These are phyloP conservation scores for Aspergillus sp. DNA, from an alignment of 2,329 filamentous ascomycete species.

Conservation along the genomic window DNA sequence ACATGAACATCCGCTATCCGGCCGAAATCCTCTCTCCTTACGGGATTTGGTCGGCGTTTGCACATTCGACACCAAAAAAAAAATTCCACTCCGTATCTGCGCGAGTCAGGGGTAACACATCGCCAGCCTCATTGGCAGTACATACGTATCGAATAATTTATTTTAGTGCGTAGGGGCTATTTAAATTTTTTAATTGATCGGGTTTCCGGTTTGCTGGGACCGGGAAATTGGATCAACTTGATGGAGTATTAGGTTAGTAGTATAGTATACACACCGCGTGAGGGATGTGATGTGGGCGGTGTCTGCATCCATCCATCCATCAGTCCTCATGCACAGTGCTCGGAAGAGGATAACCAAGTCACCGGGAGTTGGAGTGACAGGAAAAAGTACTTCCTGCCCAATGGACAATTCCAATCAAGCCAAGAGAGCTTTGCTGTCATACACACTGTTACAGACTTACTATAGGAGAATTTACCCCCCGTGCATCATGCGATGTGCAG, in stretches of 20 bases:
- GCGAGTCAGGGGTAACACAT: neutral
- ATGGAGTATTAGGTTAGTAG: neutral
- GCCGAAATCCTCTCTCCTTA: neutral
- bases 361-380: neutral
- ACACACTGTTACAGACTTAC: too few species aligned
- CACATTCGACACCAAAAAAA: neutral
- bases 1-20: neutral
- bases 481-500: neutral
- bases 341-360: neutral
- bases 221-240: neutral
- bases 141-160: too few species aligned
- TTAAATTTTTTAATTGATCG: neutral
- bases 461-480: neutral
- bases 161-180: neutral
- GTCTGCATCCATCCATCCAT: neutral
- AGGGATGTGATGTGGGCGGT: neutral
- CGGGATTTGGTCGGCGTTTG: slow-evolving; percentile 2
- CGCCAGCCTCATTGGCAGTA: too few species aligned
- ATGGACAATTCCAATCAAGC: neutral
- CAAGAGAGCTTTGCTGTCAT: neutral
- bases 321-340: neutral
- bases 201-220: neutral
- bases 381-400: neutral
- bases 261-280: too few species aligned
- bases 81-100: neutral